Evolutionary conservation across 2,329 filamentous ascomycete species (phyloP).

Genomic region (Aspergillus sp.): DNA sequence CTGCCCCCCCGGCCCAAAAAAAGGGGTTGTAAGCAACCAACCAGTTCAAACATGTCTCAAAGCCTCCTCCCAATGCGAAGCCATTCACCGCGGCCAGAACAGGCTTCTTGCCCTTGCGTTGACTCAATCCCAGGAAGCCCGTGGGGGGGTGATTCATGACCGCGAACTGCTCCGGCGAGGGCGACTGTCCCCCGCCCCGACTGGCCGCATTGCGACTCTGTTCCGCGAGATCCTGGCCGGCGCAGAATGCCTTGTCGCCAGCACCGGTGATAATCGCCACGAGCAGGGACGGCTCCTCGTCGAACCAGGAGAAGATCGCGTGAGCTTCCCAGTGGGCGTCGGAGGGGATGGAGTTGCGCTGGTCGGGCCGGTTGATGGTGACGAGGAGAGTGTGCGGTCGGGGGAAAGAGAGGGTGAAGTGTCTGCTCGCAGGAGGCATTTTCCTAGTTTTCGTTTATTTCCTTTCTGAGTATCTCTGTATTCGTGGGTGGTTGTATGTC

Average conservation of each 20-base stretch:
- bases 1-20: background rate
- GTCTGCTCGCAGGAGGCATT: background rate
- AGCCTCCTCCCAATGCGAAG: conserved; percentile 64
- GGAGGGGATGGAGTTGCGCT: conserved; percentile 35
- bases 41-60: conserved; percentile 89
- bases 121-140: conserved; percentile 50
- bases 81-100: conserved; percentile 73
- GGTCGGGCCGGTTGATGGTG: conserved; percentile 34
- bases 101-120: conserved; percentile 58
- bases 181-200: background rate
- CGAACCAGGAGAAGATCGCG: conserved; percentile 35
- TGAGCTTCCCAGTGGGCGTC: conserved; percentile 34
- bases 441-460: background rate
- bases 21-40: conserved; percentile 20
- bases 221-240: conserved; percentile 40
- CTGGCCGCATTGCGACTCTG: conserved; percentile 16
- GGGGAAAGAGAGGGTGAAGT: conserved; percentile 26
- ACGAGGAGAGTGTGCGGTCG: conserved; percentile 35
- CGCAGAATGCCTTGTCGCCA: conserved; percentile 39
- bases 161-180: conserved; percentile 7
- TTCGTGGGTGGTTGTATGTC: no score
- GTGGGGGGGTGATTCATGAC: conserved; percentile 33
- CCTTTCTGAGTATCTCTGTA: no score
- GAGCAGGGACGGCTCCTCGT: conserved; percentile 32
- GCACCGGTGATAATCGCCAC: conserved; percentile 36